Evolutionary conservation across 441 rosid genomes (phyloP).

Genomic region (Syzygium syzygioides): DNA sequence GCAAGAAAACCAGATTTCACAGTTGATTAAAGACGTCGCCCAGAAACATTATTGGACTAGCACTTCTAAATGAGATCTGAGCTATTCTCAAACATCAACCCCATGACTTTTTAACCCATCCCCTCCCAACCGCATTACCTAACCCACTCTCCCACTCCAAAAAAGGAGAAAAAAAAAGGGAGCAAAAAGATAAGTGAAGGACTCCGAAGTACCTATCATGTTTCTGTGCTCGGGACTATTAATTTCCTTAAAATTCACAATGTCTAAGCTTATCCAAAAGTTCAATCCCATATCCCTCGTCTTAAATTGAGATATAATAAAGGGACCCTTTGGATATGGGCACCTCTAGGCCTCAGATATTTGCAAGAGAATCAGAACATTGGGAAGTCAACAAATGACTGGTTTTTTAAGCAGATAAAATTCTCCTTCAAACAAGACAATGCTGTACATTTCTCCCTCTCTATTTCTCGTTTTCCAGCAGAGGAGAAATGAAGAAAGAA

Average conservation of each 20-base stretch:
- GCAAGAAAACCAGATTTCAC: background rate
- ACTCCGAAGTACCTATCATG: background rate
- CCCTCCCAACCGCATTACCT: background rate
- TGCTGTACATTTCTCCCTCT: background rate
- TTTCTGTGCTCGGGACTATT: background rate
- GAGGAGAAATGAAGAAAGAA: background rate
- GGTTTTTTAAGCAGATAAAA: background rate
- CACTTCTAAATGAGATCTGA: background rate
- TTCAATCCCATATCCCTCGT: background rate
- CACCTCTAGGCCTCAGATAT: background rate
- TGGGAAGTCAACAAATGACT: background rate
- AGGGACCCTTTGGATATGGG: background rate
- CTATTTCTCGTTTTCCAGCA: background rate
- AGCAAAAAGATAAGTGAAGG: background rate
- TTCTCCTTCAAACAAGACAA: background rate
- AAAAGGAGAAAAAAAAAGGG: rapidly evolving
- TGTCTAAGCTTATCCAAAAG: background rate
- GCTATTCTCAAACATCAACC: background rate
- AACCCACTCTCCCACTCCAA: background rate
- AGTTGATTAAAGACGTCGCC: background rate
- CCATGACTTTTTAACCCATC: rapidly evolving
- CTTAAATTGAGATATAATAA: background rate
- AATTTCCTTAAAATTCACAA: background rate
- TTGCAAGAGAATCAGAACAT: background rate
- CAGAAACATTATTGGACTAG: rapidly evolving